phyloP scores from a whole-genome alignment of 306 rosid genomes.

The Erythrophleum fordii region DNA sequence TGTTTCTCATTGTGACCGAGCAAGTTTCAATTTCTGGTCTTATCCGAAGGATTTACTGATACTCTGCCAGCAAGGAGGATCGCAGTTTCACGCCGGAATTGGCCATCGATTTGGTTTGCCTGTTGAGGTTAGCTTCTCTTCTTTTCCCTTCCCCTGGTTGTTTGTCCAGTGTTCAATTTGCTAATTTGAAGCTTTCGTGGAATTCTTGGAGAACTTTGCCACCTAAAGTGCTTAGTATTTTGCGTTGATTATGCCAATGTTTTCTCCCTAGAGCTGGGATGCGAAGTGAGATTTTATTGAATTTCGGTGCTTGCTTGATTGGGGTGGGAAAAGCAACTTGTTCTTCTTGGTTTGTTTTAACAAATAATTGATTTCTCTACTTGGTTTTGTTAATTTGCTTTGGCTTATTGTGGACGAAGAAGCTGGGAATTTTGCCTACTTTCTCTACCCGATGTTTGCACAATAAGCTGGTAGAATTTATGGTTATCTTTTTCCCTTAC shows the following conservation, averaged over 20 bases:
- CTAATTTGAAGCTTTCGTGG: constrained; percentile 24
- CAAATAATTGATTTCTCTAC: not conserved
- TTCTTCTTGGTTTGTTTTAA: not conserved
- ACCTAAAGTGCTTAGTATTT: constrained; percentile 30
- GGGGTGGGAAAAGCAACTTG: constrained; percentile 25
- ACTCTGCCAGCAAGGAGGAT: constrained; percentile 4
- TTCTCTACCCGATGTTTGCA: not conserved
- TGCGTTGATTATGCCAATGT: constrained; percentile 16
- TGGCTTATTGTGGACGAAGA: not conserved
- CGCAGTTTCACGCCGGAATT: constrained; percentile 33
- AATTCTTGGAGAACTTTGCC: constrained; percentile 39
- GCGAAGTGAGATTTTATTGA: not conserved
- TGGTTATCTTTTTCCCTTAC: not conserved
- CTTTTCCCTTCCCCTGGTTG: not conserved
- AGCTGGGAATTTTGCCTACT: not conserved
- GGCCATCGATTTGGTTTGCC: constrained; percentile 38
- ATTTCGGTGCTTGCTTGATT: constrained; percentile 29
- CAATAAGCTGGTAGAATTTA: not conserved
- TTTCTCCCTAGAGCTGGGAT: constrained; percentile 30
- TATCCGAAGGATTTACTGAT: not conserved
- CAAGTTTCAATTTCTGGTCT: constrained; percentile 22
- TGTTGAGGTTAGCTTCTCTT: constrained; percentile 49
- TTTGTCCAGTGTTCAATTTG: constrained; percentile 14
- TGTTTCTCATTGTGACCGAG: constrained; percentile 34
- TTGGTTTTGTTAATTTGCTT: not conserved